Evolutionary conservation across 78 protist genomes (phyloP).

Genomic region (Diacronema lutheri): DNA sequence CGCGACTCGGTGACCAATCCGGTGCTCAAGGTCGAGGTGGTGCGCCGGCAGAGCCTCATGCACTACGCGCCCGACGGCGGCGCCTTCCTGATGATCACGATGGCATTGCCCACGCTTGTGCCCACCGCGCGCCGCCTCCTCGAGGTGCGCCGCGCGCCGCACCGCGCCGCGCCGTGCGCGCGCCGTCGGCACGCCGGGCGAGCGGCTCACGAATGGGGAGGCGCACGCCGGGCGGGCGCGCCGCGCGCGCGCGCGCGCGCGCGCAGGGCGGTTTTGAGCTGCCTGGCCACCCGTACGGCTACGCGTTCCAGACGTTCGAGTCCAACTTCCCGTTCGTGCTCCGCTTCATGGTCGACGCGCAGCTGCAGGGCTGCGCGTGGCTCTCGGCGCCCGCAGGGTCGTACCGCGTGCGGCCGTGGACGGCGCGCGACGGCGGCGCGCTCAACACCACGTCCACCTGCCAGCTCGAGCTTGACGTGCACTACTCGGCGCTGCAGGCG

Average conservation of each 20-base stretch:
- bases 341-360: conserved; percentile 93
- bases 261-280: not conserved
- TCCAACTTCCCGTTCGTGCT: conserved; percentile 59
- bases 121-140: conserved; percentile 51
- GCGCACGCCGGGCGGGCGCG: too few relatives aligned
- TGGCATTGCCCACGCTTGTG: conserved; percentile 62
- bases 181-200: not conserved
- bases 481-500: not conserved
- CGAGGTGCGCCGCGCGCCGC: not conserved
- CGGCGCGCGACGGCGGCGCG: not conserved
- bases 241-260: too few relatives aligned
- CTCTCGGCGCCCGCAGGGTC: conserved; percentile 59
- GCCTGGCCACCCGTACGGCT: not conserved
- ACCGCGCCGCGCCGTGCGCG: not conserved
- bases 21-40: not conserved
- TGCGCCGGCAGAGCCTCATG: not conserved
- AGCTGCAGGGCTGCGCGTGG: conserved; percentile 28
- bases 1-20: not conserved
- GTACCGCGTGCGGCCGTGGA: conserved; percentile 49
- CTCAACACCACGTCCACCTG: not conserved
- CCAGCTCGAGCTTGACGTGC: conserved; percentile 57
- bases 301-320: not conserved
- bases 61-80: not conserved
- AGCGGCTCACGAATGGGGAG: too few relatives aligned
- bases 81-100: conserved; percentile 56